Conservation (phyloP, 805 yeast genomes). For the Barnettozyma botsteinii region DNA sequence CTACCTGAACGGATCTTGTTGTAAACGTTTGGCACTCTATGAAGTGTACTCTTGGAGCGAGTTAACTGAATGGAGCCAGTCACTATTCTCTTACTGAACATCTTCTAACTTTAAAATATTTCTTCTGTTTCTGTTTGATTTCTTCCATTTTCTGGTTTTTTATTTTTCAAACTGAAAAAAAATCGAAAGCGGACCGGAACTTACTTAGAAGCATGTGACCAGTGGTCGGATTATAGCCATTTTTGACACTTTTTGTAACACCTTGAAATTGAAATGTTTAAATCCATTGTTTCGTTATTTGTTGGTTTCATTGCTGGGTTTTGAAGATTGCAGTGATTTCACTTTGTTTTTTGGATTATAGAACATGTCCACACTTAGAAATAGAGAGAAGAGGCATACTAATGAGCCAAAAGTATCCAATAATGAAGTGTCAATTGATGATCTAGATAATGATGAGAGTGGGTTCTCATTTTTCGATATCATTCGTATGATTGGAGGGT, state of each 20-base stretch:
- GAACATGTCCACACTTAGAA: not conserved
- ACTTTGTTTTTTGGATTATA: no score
- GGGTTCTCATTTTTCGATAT: constrained; percentile 13
- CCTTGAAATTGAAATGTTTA: no score
- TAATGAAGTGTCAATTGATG: no score
- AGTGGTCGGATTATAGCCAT: not conserved
- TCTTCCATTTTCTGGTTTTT: not conserved
- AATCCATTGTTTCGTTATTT: no score
- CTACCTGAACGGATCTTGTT: constrained; percentile 59
- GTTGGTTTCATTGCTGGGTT: no score
- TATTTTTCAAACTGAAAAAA: not conserved
- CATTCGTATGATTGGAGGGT: constrained; percentile 19
- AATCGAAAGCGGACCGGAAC: no score
- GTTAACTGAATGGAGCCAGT: not conserved
- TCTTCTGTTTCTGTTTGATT: not conserved
- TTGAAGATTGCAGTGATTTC: no score
- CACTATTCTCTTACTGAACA: constrained; percentile 2
- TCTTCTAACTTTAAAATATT: not conserved
- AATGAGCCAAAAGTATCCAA: no score
- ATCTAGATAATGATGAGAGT: not conserved
- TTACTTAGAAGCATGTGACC: no score
- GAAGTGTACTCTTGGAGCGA: constrained; percentile 7
- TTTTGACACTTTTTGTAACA: no score
- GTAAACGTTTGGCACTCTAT: constrained; percentile 47
- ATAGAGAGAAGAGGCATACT: not conserved